A percentile compares a stretch with the other conserved stretches of the same genome.
These are phyloP conservation scores for Candida mattraensis DNA, from an alignment of 805 yeast genomes.

Conservation along the genomic window DNA sequence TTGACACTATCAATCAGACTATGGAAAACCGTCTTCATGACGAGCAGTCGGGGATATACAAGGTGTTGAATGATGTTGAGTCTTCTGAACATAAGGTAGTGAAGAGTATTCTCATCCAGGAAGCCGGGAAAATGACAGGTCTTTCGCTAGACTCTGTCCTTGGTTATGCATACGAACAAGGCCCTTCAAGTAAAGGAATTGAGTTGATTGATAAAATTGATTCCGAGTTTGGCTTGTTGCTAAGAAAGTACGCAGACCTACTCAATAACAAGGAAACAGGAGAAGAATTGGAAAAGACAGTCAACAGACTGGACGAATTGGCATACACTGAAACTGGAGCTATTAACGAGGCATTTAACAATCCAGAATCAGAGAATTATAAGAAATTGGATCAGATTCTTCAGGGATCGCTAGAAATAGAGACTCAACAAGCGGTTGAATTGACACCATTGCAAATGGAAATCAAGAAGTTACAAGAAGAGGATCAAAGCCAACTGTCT, in stretches of 20 bases:
- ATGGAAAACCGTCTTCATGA: conserved; percentile 23
- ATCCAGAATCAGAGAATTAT: conserved; percentile 19
- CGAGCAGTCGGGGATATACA: conserved; percentile 19
- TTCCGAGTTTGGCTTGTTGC: conserved; percentile 21
- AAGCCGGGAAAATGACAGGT: conserved; percentile 31
- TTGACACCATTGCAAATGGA: conserved; percentile 10
- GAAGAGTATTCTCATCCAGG: too few species aligned
- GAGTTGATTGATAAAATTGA: conserved; percentile 22
- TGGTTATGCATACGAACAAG: conserved; percentile 26
- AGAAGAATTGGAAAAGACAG: conserved; percentile 19
- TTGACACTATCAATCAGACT: conserved; percentile 17
- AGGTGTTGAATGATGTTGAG: conserved; percentile 24
- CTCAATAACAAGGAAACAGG: too few species aligned
- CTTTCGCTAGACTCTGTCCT: too few species aligned
- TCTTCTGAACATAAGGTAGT: conserved; percentile 21
- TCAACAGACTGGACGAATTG: conserved; percentile 20
- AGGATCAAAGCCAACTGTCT: conserved; percentile 25
- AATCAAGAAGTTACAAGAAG: conserved; percentile 15
- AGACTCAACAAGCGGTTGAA: too few species aligned
- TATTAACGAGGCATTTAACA: conserved; percentile 26
- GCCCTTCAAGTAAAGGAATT: conserved; percentile 19
- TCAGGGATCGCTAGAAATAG: too few species aligned
- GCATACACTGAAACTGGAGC: conserved; percentile 18
- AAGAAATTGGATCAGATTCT: too few species aligned
- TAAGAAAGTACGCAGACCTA: conserved; percentile 23